Evolutionary conservation across 2,329 filamentous ascomycete genomes (phyloP), one percentile per base, ranked within the genome.

Genomic region (Alternaria sp.): DNA sequence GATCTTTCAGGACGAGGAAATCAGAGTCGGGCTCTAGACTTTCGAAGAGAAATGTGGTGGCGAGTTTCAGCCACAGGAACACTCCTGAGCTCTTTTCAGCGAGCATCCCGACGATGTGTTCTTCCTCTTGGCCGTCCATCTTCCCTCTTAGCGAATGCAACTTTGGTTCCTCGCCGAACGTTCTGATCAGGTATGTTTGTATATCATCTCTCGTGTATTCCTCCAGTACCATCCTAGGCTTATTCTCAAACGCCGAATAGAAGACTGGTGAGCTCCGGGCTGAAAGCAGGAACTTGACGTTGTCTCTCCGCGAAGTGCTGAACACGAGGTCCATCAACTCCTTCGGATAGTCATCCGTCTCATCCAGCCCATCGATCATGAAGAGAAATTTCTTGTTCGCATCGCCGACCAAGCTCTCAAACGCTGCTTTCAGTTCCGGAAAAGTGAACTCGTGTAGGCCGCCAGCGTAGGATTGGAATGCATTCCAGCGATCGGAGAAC

Each of bases 251-350:
- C 5, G 70, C 70, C 28, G 65, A 59, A 21, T 73, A 65, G 44
- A 72, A 73, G 0, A 62, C 62, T 13, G 68, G 63, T 1, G 69
- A 69, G 3, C 67, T 61, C 8, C 74, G 70, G 49, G 75, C 75
- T 12, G 77, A 78, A 3, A 73, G 67, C n/a, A 73, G 68, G 6
- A 78, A 63, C 49, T 79, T 79, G 65, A 79, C 71, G 43, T 77
- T 73, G 0, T 74, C 66, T 12, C 67, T 74, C 25, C 69, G 68
- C 4, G 70, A 59, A 6, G 69, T 59, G 13, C 55, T 63, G 15
- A 72, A 13, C 11, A 72, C 44, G 9, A 73, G 47, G 11, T 72
- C 68, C 15, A 77, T 56, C 6, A 75, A 52, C 9, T 74, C 71
- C 3, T 54, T 63, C 2, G 66, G 62, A 46, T 70, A 64, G 5